Conservation (phyloP, 441 rosid species). For the Corymbia calophylla region DNA sequence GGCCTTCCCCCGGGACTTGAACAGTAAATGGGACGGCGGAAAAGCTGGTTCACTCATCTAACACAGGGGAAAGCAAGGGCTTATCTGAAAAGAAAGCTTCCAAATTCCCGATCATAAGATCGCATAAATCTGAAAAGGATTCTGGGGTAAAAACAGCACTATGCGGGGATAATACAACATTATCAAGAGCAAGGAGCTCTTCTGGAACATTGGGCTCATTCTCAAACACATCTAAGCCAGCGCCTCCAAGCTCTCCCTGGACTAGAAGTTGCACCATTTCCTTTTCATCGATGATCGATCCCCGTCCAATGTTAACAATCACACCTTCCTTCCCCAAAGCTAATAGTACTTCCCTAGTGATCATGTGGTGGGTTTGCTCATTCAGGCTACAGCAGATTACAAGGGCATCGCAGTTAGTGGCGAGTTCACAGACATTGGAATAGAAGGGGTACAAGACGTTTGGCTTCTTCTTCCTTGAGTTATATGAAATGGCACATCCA, state of each 20-base stretch:
- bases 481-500: constrained; percentile 18
- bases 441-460: constrained; percentile 6
- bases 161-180: constrained; percentile 39
- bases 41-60: constrained; percentile 1
- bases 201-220: constrained; percentile 45
- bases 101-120: neutral
- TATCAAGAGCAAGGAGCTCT: constrained; percentile 26
- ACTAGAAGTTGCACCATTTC: constrained; percentile 10
- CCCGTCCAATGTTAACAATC: neutral
- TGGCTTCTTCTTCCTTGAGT: constrained; percentile 19
- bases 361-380: constrained; percentile 34
- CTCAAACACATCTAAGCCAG: constrained; percentile 63
- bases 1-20: constrained; percentile 53
- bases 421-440: constrained; percentile 11
- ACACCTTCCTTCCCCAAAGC: neutral
- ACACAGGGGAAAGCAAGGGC: constrained; percentile 8
- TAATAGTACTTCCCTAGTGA: constrained; percentile 11
- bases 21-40: constrained; percentile 14
- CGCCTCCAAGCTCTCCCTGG: constrained; percentile 43
- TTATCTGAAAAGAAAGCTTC: constrained; percentile 1
- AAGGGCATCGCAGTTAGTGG: constrained; percentile 12
- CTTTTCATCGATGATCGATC: neutral
- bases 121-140: constrained; percentile 2
- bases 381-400: constrained; percentile 23
- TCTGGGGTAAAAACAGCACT: constrained; percentile 22